Conservation (phyloP, 108 stramenopile species). For the Asterionellopsis glacialis region DNA sequence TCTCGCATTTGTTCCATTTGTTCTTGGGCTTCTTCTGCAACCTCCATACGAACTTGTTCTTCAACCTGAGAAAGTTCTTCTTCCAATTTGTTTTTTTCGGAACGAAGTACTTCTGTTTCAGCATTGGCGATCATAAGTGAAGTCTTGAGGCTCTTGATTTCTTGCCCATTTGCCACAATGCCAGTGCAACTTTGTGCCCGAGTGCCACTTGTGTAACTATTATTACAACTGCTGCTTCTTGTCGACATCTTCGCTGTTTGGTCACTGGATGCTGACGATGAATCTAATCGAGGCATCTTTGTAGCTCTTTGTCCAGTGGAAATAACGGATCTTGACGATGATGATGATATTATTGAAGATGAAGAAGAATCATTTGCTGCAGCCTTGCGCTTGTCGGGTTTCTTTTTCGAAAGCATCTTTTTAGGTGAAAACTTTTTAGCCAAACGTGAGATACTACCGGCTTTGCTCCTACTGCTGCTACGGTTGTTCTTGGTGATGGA, state of each 20-base stretch:
- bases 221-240: not conserved
- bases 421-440: constrained; percentile 34
- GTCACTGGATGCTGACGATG: too few relatives aligned
- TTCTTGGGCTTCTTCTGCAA: constrained; percentile 72
- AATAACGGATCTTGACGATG: not conserved
- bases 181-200: not conserved
- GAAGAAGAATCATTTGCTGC: constrained; percentile 11
- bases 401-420: constrained; percentile 8
- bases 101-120: constrained; percentile 30
- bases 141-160: constrained; percentile 9
- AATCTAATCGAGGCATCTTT: too few relatives aligned
- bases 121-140: constrained; percentile 16
- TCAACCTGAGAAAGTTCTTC: constrained; percentile 55
- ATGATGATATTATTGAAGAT: not conserved
- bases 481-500: too few relatives aligned
- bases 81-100: constrained; percentile 31
- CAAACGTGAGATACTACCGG: constrained; percentile 9
- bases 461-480: not conserved
- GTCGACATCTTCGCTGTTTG: constrained; percentile 9
- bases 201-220: too few relatives aligned
- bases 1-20: constrained; percentile 67
- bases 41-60: constrained; percentile 62
- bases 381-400: constrained; percentile 33
- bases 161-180: not conserved
- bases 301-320: too few relatives aligned